Evolutionary conservation across 2,329 filamentous ascomycete genomes (phyloP), one percentile per base, ranked within the genome.

Genomic region (Chaetomium sp.): DNA sequence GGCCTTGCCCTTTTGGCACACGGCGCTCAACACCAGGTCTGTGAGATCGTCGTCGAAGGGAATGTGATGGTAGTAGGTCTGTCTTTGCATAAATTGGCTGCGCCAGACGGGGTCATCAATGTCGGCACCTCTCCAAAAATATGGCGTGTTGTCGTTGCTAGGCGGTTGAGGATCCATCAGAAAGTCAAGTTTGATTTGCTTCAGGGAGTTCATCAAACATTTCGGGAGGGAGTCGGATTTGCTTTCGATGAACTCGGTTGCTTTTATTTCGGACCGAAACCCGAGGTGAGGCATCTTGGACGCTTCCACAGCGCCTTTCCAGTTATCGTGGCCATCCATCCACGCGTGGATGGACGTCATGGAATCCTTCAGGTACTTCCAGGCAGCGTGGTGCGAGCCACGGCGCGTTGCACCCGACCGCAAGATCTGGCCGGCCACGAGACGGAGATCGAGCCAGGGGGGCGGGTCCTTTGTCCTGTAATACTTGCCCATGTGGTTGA

Each of bases 41-140:
- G 59, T 67, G 4, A 67, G 59, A 16, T 67, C 59, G 27, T 67
- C 65, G 16, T 23, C 8, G 16, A 67, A 67, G 0, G 65, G 55
- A 4, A 64, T 33, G 10, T 13, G 38, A 6, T 8, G 50, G 4
- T n/a, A 5, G 2, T 42, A 21, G n/a, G 1, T 4, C 8, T 10
- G 25, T 8, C 29, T 49, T 2, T 50, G 19, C 65, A 67, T 67
- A 25, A 56, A 55, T 1, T n/a, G 23, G 2, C 3, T n/a, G 12
- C 56, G 29, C 57, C 65, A 67, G 1, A 13, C 9, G 8, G 50
- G 38, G 35, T 64, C 23, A 12, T 51, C 23, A 16, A 67, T 1
- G 7, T 58, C 49, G 23, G 65, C 49, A 8, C 55, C 65, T 33
- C 51, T 60, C 62, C 65, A 67, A 25, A 63, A 67, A 1, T 23